Evolutionary conservation across 1,284 basidiomycete genomes (phyloP), one percentile per base, ranked within the genome.

Genomic region (Coriolopsis trogii): DNA sequence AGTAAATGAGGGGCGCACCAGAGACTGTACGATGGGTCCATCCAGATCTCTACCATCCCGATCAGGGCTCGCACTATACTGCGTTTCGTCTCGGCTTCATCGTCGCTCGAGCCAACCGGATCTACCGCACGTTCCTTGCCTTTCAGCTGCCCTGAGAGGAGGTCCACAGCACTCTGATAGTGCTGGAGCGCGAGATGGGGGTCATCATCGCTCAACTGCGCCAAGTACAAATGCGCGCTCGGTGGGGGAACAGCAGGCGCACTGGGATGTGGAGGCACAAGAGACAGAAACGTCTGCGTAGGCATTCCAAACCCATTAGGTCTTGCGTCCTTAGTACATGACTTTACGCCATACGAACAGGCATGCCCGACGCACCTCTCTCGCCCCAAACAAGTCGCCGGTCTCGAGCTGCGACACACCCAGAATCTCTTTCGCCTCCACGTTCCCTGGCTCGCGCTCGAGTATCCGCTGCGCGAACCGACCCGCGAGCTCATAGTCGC

Each of bases 21-120:
- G 40, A 98, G 75, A 74, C 96, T 93, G 60, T 87, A 85, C 2
- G 79, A 78, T 23, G 87, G 88, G 63, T 95, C 92, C 88, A 98
- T 94, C 90, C 94, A 98, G 25, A 97, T 89, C 70, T 97, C 95
- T 15, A 96, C 91, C 82, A 96, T 95, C 15, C 90, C 91, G 18
- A 96, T 83, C 23, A 96, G 75, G 1, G 93, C 92, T n/a, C 88
- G 77, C 6, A 93, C 87, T 31, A 90, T 87, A 64, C 85, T 93
- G 48, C 74, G 79, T 66, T 79, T 83, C 39, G 87, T 70, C 66
- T 94, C 91, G 2, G 70, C 65, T 49, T 89, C 83, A 45, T 84
- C 83, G 4, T 74, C 72, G 33, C 70, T 73, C 1, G 66, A 59
- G 3, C 47, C 66, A 20, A 75, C 67, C 6, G 71, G 68, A 44